Evolutionary conservation across 306 rosid genomes (phyloP), one percentile per base, ranked within the genome.

Genomic region (Rosa chinensis): DNA sequence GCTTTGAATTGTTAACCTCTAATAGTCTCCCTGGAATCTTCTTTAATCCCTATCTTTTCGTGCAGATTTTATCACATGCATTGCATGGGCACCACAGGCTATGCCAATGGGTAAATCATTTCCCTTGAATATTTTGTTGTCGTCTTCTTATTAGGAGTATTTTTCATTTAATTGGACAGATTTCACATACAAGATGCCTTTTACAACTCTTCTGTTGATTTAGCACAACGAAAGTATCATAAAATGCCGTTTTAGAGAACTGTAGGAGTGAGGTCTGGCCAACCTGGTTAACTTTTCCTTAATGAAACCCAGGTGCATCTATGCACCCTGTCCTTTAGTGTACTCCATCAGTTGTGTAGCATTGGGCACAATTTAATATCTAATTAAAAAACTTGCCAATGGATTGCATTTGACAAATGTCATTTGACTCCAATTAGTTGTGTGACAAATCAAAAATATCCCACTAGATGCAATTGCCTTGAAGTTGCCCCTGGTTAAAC

Each of bases 21-120:
- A n/a, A 78, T 9, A 12, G 14, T 69, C 35, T 43, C 45, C 73
- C 35, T 79, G 40, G 70, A 73, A 75, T 75, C 40, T 37, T 75
- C 73, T 17, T 64, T 75, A 44, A 47, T 76, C 50, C 42, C 45
- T 44, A 20, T 73, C 49, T 67, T 68, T 6, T 78, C 20, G 23
- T 82, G 89, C 92, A 96, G 99, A 90, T 82, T 94, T 88, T 77
- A 96, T 96, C 82, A 84, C 98, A 66, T 84, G 89, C 88, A 89
- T 96, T 81, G 83, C 92, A 35, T 96, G 99, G 99, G 81, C 91
- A 37, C 99, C 99, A 47, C 89, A 88, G 84, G 14, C 80, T 42
- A 82, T 91, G 76, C 89, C 91, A 63, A 75, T 43, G 66, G 99
- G 99, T 96, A 87, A 86, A 40, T 47, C 44, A 42, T 50, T 23